Base-by-base conservation (phyloP, 176 grass and related monocot genomes). In the Rhipidocladum racemiflorum region DNA sequence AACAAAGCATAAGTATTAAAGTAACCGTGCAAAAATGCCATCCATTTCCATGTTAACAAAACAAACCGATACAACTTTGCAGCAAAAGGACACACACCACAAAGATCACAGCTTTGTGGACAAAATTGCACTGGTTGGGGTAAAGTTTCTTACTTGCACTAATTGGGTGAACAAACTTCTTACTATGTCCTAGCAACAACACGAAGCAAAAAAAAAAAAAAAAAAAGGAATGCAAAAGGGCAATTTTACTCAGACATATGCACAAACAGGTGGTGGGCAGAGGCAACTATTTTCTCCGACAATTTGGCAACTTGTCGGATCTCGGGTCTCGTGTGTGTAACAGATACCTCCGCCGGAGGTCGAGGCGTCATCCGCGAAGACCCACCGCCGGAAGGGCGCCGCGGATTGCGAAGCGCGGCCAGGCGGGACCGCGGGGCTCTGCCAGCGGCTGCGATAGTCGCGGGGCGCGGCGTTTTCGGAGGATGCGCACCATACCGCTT, bases 331-430 rank as follows among this genome's bases (percentile, higher is more conserved):
- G n/a, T 69, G 75, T 16, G 54, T 9, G 7, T 36, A 64, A 17
- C 48, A 61, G 42, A 62, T 84, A 95, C 90, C 92, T 85, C 68
- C 48, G 9, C 66, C 38, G 13, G 87, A 90, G 57, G 69, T 88
- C 1, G 81, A 83, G 21, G 77, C 68, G 40, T 90, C 68, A 8
- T 95, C 84, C 30, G 81, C 79, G 2, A 65, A 61, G 35, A 95
- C 27, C 90, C 92, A 95, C 5, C 7, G 63, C 38, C 90, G 74
- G 21, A 34, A 68, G 16, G 61, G 73, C 40, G 87, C 54, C 25
- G 80, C 20, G 35, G 68, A 17, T 8, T 75, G 69, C 2, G 20
- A 81, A 40, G 16, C 49, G 53, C 68, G 61, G 34, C 64, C 62
- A 15, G 59, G 69, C 60, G 71, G 55, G 56, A 74, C 75, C 23